Evolutionary conservation across 2,329 filamentous ascomycete genomes (phyloP).

Genomic region (Hypoxylon sp.): DNA sequence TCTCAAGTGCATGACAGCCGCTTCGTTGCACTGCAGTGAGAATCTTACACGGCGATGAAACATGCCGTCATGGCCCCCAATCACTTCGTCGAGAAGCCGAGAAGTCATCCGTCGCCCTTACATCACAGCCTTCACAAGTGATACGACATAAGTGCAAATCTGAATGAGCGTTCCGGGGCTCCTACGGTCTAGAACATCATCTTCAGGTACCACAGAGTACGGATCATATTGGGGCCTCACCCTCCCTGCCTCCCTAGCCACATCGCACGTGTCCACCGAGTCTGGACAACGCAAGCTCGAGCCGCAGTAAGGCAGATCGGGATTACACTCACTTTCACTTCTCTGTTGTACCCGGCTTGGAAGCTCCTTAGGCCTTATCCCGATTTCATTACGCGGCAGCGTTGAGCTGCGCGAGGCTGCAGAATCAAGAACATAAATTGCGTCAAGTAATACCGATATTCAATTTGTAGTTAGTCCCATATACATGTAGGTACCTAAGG

Average conservation of each 20-base stretch:
- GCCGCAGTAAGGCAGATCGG: conserved; percentile 31
- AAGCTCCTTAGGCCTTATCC: conserved; percentile 2
- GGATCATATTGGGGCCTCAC: background rate
- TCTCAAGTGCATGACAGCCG: conserved; percentile 30
- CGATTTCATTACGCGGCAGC: conserved; percentile 18
- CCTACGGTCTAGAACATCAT: conserved; percentile 17
- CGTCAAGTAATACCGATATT: background rate
- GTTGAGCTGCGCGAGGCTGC: background rate
- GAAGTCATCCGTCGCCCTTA: conserved; percentile 11
- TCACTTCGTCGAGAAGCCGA: background rate
- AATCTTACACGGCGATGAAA: conserved; percentile 37
- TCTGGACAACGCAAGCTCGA: conserved; percentile 23
- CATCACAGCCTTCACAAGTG: conserved; percentile 14
- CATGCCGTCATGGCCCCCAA: conserved; percentile 30
- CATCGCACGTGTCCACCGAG: conserved; percentile 2
- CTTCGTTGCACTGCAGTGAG: conserved; percentile 34
- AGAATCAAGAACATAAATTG: background rate
- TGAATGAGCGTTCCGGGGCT: conserved; percentile 5
- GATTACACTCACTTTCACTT: conserved; percentile 1
- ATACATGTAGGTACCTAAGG: too few species aligned
- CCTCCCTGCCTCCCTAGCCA: too few species aligned
- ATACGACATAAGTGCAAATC: conserved; percentile 18
- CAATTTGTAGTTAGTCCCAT: background rate
- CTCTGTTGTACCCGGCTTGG: conserved; percentile 5
- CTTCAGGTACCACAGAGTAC: conserved; percentile 3